Conservation (phyloP, 1,284 basidiomycete species). For the Porogramme epimiltina region DNA sequence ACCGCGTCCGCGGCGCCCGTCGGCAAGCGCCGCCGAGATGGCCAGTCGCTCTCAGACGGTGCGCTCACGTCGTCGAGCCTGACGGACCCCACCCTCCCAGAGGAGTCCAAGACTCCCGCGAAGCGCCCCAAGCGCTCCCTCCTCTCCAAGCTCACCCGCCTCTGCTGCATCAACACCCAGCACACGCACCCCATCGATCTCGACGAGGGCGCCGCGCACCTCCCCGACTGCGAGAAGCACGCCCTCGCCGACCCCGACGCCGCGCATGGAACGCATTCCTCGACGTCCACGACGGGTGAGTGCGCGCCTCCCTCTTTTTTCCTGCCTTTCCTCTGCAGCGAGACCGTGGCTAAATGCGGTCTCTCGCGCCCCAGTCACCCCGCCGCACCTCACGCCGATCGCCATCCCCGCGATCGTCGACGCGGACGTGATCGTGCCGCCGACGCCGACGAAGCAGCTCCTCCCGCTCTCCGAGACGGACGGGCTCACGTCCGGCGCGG, state of each 20-base stretch:
- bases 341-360: not conserved
- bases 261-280: conserved; percentile 25
- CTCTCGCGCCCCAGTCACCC: conserved; percentile 7
- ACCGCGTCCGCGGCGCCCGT: conserved; percentile 22
- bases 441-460: conserved; percentile 48
- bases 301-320: not conserved
- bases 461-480: conserved; percentile 56
- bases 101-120: conserved; percentile 26
- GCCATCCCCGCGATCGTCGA: conserved; percentile 16
- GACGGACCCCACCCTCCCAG: conserved; percentile 26
- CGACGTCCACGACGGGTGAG: conserved; percentile 25
- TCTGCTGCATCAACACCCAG: conserved; percentile 45
- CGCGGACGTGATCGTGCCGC: conserved; percentile 50
- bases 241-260: conserved; percentile 24
- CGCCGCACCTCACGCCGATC: conserved; percentile 12
- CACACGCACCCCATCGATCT: conserved; percentile 40
- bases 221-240: conserved; percentile 33
- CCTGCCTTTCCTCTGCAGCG: not conserved
- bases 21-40: conserved; percentile 27
- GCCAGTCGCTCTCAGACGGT: conserved; percentile 35
- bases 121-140: conserved; percentile 43
- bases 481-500: conserved; percentile 59
- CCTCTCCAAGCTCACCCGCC: conserved; percentile 45
- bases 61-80: conserved; percentile 34
- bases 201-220: conserved; percentile 27